Percentiles rank a stretch among this genome's conserved stretches.
phyloP scores from a whole-genome alignment of 768 basidiomycete genomes.

The Tricholoma flavovirens region DNA sequence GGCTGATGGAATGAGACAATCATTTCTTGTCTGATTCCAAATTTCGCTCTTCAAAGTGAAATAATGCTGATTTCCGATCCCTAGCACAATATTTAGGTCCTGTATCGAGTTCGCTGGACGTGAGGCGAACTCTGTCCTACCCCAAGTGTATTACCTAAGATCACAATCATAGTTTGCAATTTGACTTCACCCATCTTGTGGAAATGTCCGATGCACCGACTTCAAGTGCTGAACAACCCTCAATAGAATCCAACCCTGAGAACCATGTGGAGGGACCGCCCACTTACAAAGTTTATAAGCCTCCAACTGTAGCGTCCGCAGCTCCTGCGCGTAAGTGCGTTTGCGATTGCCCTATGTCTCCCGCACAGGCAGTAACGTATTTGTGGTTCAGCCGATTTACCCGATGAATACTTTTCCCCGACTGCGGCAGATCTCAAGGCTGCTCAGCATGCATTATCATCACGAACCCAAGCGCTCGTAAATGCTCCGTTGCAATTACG shows the following conservation, averaged over 20 bases:
- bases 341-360: neutral
- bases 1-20: slow-evolving; percentile 67
- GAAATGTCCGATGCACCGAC: slow-evolving; percentile 11
- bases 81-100: slow-evolving; percentile 7
- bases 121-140: slow-evolving; percentile 18
- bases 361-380: neutral
- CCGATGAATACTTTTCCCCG: slow-evolving; percentile 72
- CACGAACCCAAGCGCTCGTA: slow-evolving; percentile 54
- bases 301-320: slow-evolving; percentile 26
- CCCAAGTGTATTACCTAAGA: slow-evolving; percentile 19
- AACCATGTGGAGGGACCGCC: slow-evolving; percentile 1
- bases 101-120: slow-evolving; percentile 20
- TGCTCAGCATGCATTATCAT: slow-evolving; percentile 56
- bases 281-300: slow-evolving; percentile 46
- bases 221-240: slow-evolving; percentile 7
- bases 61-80: slow-evolving; percentile 15
- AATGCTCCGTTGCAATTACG: slow-evolving; percentile 71
- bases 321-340: slow-evolving; percentile 29
- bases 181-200: neutral
- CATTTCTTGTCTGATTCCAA: slow-evolving; percentile 40
- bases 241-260: slow-evolving; percentile 5
- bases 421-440: slow-evolving; percentile 65
- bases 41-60: neutral
- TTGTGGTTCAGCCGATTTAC: slow-evolving; percentile 38
- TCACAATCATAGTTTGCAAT: slow-evolving; percentile 8